phyloP scores from a whole-genome alignment of 768 basidiomycete genomes.

The Phlebiopsis gigantea region DNA sequence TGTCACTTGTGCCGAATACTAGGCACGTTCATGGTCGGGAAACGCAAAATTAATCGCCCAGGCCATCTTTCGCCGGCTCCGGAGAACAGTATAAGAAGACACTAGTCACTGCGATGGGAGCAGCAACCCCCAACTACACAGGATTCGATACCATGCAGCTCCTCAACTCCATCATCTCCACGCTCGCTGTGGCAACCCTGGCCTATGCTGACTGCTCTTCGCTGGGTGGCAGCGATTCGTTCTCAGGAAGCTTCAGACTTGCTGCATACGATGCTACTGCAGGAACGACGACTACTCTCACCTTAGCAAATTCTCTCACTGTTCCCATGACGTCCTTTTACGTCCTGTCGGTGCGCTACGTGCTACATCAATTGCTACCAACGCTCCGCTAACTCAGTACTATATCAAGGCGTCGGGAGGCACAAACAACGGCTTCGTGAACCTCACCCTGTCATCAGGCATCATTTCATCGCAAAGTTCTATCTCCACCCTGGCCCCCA shows the following conservation, averaged over 20 bases:
- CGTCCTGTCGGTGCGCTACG: conserved; percentile 7
- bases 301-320: background rate
- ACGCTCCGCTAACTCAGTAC: background rate
- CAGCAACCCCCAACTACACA: too few relatives aligned
- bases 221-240: conserved; percentile 5
- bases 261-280: conserved; percentile 2
- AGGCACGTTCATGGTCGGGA: too few relatives aligned
- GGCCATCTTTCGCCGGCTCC: too few relatives aligned
- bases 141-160: too few relatives aligned
- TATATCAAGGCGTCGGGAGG: background rate
- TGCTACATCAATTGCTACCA: background rate
- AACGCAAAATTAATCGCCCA: too few relatives aligned
- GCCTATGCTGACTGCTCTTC: conserved; percentile 7
- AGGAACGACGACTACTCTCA: conserved; percentile 1
- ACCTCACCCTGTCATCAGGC: background rate
- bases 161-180: background rate
- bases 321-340: conserved; percentile 1
- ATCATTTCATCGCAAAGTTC: background rate
- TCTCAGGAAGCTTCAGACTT: conserved; percentile 6
- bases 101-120: too few relatives aligned
- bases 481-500: background rate
- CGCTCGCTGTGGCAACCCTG: conserved; percentile 1
- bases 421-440: background rate
- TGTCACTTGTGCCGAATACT: too few relatives aligned
- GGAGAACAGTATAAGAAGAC: too few relatives aligned